Evolutionary conservation across 306 rosid species (phyloP), one percentile per base, ranked within the genome.

Genomic region (Argentina anserina): DNA sequence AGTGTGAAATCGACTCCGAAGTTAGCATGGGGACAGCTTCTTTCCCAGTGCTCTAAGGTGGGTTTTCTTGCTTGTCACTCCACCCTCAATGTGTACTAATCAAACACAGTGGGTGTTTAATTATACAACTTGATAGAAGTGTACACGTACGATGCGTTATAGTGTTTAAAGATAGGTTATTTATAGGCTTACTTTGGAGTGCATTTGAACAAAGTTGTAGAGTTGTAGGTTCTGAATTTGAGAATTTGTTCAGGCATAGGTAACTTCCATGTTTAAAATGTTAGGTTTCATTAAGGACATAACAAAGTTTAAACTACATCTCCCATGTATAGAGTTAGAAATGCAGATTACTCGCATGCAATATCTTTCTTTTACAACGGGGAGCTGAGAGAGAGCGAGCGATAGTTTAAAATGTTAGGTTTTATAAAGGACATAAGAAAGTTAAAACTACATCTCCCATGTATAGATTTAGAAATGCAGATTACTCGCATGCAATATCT

Each of bases 1-100:
- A 47, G 76, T 69, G 56, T 90, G 0, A 85, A 84, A 64, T 67
- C 78, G 1, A 69, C 52, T 70, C 81, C 82, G 43, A 87, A 87
- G 76, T 67, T 63, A 63, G 85, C 88, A 5, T 94, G 99, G 99
- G 99, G 93, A 62, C 92, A 82, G 78, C 96, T 94, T 67, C 83
- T 94, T 73, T 94, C 99, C 65, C 99, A 94, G 90, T 88, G 62
- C 78, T 84, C 96, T 47, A 88, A 90, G 99, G 99, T 94, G 79
- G 63, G 62, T 31, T 79, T 86, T 77, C 47, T 63, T 29, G 36
- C 64, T 37, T 23, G 60, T 58, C 47, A 12, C 76, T 62, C 62
- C 66, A 61, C 23, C 31, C 33, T 62, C 62, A 33, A 33, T 31
- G 65, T 10, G 9, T 18, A 56, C 63, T 26, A 56, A 26, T 26